Base-by-base conservation (phyloP, 2,329 filamentous ascomycete species). In the Pseudopithomyces maydicus region DNA sequence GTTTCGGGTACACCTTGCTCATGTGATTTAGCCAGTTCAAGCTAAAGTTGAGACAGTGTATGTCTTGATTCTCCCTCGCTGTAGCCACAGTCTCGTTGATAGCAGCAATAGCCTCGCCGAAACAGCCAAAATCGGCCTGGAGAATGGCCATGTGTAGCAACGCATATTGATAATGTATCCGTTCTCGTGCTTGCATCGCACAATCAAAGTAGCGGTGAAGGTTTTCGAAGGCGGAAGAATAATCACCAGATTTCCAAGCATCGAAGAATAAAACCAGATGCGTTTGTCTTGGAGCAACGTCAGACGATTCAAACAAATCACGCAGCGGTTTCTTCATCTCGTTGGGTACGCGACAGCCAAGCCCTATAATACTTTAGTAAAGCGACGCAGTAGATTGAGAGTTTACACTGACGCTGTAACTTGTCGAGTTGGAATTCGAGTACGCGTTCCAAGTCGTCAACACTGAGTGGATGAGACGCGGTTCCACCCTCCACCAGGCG, bases 181-280 rank as follows among this genome's bases (percentile, higher is more conserved):
- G 88, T 67, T 96, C 90, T 58, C 88, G 82, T 64, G 88, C 90
- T 68, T 95, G 90, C 86, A 96, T 92, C 1, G 93, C 95, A 75
- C 97, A 97, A 74, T 99, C 95, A 68, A 97, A 99, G 75, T 97
- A 99, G 50, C 92, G 88, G 74, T 98, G 93, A 19, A 99, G 82
- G 64, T 89, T 89, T 69, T 99, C 94, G 71, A 97, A 95, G 0
- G 95, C 90, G 0, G 90, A 91, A 12, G 90, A 88, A 69, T 94
- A 96, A 75, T 98, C 92, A 4, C 94, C 94, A 3, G 92, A 88
- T 72, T 90, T 86, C 94, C 93, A 98, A 0, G 92, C 87, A 74
- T 99, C 93, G 14, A 97, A 87, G 70, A 96, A 98, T 85, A 83
- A 87, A 8, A 95, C 82, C 66, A 96, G 92, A 72, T 95, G 89